Conservation (phyloP, 805 yeast genomes). For the Ogataea nonfermentans region DNA sequence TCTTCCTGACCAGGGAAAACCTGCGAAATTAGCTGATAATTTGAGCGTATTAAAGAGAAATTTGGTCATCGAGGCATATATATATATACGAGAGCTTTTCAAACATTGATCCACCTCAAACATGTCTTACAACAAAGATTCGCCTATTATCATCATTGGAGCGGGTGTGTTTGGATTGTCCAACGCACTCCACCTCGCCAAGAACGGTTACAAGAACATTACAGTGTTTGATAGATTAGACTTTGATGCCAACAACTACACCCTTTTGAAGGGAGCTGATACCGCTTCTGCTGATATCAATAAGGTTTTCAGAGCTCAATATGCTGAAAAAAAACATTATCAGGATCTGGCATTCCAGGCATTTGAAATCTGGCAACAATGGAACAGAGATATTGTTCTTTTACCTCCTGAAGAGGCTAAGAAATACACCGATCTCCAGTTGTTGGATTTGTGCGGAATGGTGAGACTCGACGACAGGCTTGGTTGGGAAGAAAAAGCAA, state of each 20-base stretch:
- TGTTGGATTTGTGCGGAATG: constrained; percentile 32
- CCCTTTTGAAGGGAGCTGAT: constrained; percentile 38
- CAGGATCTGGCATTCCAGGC: constrained; percentile 31
- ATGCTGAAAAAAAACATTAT: constrained; percentile 38
- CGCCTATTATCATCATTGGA: constrained; percentile 44
- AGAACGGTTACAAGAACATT: constrained; percentile 36
- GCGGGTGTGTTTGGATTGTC: constrained; percentile 57
- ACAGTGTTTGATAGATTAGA: constrained; percentile 40
- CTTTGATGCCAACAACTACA: constrained; percentile 28
- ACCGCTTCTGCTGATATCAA: constrained; percentile 41
- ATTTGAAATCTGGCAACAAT: constrained; percentile 26
- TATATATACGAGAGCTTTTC: no score
- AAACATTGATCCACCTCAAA: no score
- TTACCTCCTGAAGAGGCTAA: constrained; percentile 27
- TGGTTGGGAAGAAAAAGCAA: constrained; percentile 28
- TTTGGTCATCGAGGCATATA: no score
- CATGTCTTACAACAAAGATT: constrained; percentile 11
- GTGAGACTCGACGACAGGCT: constrained; percentile 28
- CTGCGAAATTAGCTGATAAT: no score
- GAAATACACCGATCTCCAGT: constrained; percentile 23
- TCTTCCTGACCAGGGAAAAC: no score
- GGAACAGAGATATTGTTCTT: constrained; percentile 25
- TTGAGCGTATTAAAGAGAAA: no score
- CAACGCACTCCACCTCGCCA: constrained; percentile 42
- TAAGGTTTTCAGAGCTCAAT: constrained; percentile 39